phyloP scores from a whole-genome alignment of 805 yeast genomes.

The Candida wancherniae region DNA sequence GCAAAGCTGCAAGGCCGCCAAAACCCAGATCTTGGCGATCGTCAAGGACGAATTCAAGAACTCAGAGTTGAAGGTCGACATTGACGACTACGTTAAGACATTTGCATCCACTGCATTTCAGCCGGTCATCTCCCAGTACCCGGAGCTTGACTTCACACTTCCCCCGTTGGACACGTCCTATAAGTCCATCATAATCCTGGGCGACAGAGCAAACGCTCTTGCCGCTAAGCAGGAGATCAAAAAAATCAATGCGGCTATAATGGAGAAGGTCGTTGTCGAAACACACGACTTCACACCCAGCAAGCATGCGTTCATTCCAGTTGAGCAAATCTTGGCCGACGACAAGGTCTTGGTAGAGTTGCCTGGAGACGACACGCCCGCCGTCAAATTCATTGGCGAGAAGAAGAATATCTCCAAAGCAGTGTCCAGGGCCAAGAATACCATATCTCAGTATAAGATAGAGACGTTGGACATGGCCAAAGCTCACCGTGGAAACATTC shows the following conservation, averaged over 20 bases:
- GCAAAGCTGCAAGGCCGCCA: slow-evolving; percentile 76
- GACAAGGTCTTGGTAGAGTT: slow-evolving; percentile 54
- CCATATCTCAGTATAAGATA: slow-evolving; percentile 55
- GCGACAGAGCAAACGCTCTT: slow-evolving; percentile 64
- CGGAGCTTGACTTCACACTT: slow-evolving; percentile 28
- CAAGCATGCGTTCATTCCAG: slow-evolving; percentile 66
- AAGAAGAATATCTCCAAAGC: slow-evolving; percentile 54
- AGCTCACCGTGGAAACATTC: slow-evolving; percentile 77
- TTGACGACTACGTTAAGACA: slow-evolving; percentile 35
- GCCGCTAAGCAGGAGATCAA: slow-evolving; percentile 50
- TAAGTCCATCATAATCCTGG: slow-evolving; percentile 49
- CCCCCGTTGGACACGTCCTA: slow-evolving; percentile 36
- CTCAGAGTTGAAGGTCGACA: slow-evolving; percentile 45
- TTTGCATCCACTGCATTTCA: slow-evolving; percentile 24
- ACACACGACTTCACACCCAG: slow-evolving; percentile 60
- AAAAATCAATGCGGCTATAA: slow-evolving; percentile 40
- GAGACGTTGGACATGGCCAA: slow-evolving; percentile 76
- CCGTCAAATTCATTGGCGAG: slow-evolving; percentile 63
- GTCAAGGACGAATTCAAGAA: slow-evolving; percentile 70
- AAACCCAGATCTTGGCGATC: slow-evolving; percentile 60
- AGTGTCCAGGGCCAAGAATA: slow-evolving; percentile 51
- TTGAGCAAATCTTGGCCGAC: slow-evolving; percentile 46
- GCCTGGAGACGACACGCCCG: slow-evolving; percentile 46
- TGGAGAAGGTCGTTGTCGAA: slow-evolving; percentile 44
- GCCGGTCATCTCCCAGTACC: slow-evolving; percentile 18